phyloP scores from a whole-genome alignment of 129 eudicot genomes.

The Escallonia herrerae region DNA sequence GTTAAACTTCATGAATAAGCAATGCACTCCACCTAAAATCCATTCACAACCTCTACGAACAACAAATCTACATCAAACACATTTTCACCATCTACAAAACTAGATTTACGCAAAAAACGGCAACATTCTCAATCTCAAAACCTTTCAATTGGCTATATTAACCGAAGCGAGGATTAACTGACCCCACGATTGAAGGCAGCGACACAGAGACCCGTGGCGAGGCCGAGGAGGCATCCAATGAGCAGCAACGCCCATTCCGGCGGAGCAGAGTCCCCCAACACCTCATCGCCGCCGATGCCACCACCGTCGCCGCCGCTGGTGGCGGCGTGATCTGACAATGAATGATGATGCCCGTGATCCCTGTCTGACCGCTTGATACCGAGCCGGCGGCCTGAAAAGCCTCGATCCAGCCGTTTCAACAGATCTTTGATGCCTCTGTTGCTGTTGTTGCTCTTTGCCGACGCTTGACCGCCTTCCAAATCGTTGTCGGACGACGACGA shows the following conservation, averaged over 20 bases:
- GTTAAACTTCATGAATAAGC: too few relatives aligned
- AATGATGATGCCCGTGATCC: constrained; percentile 22
- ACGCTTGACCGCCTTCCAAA: constrained; percentile 40
- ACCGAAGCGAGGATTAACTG: constrained; percentile 7
- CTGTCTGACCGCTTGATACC: constrained; percentile 37
- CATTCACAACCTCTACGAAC: too few relatives aligned
- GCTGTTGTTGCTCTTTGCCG: constrained; percentile 19
- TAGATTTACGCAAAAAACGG: too few relatives aligned
- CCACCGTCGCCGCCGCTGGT: constrained; percentile 6
- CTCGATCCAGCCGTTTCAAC: constrained; percentile 66
- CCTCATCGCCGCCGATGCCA: constrained; percentile 41
- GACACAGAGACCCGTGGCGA: constrained; percentile 88
- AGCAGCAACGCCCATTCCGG: constrained; percentile 97
- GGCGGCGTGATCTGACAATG: constrained; percentile 16
- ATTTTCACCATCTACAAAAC: too few relatives aligned
- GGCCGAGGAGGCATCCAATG: constrained; percentile 82
- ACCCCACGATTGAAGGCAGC: constrained; percentile 91
- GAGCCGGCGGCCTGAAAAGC: constrained; percentile 49
- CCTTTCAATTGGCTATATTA: not conserved
- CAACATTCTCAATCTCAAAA: not conserved
- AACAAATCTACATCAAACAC: too few relatives aligned
- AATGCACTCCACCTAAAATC: too few relatives aligned
- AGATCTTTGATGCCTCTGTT: constrained; percentile 39
- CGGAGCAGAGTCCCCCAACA: constrained; percentile 77
- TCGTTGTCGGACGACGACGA: constrained; percentile 55